Evolutionary conservation across 2,329 filamentous ascomycete species (phyloP).

Genomic region (Acephala macrosclerotiorum): DNA sequence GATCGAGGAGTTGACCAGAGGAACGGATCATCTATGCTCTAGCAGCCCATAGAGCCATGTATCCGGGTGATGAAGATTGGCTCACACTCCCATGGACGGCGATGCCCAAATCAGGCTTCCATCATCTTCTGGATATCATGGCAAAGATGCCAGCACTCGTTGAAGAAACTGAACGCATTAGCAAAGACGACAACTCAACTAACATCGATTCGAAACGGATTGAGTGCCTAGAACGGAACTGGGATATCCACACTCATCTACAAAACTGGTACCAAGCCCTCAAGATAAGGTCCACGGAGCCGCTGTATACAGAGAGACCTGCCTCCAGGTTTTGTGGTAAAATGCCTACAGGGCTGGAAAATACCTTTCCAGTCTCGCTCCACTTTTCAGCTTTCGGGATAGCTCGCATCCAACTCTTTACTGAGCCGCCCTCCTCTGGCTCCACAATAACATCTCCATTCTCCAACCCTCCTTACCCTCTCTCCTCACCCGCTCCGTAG

Average conservation of each 20-base stretch:
- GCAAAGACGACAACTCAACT: background rate
- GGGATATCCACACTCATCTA: background rate
- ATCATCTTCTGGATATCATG: slow-evolving; percentile 29
- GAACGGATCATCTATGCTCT: slow-evolving; percentile 21
- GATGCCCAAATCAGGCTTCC: slow-evolving; percentile 25
- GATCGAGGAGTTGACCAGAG: background rate
- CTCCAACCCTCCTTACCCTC: background rate
- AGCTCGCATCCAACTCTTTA: background rate
- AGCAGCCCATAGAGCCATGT: slow-evolving; percentile 21
- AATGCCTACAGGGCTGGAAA: background rate
- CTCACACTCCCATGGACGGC: slow-evolving; percentile 26
- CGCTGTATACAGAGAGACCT: background rate
- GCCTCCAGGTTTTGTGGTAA: background rate
- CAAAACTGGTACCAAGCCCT: background rate
- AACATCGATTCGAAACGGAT: background rate
- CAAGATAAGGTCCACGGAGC: background rate
- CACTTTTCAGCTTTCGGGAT: background rate
- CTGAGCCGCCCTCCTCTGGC: background rate
- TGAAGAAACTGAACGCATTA: slow-evolving; percentile 21
- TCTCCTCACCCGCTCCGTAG: background rate
- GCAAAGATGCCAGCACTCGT: slow-evolving; percentile 22
- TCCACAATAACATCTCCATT: background rate
- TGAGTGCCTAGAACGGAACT: background rate
- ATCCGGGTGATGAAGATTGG: slow-evolving; percentile 26
- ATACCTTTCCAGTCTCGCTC: background rate